Conservation (phyloP, 805 yeast genomes). For the Starmerella sp. region DNA sequence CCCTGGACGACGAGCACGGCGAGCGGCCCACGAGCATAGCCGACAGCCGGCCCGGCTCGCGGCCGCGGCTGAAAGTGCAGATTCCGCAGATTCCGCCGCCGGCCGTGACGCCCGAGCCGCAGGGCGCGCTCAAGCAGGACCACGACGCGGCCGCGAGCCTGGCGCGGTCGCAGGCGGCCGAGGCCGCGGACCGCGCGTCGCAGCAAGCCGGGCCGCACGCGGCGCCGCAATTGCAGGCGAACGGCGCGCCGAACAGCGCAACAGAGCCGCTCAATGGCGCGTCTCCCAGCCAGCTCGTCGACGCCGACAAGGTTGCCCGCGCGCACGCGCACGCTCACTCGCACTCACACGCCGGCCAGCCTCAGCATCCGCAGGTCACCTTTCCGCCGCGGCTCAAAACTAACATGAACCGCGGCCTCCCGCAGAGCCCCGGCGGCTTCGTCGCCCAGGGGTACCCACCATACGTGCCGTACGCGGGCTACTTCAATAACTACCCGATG, state of each 20-base stretch:
- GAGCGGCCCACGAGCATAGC: background rate
- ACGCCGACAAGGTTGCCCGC: background rate
- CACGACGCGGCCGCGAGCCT: background rate
- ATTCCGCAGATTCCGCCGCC: constrained; percentile 24
- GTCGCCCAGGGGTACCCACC: background rate
- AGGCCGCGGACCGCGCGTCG: background rate
- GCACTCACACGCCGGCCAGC: background rate
- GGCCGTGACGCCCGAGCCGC: background rate
- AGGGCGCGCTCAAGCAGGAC: background rate
- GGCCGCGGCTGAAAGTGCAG: constrained; percentile 32
- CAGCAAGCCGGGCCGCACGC: background rate
- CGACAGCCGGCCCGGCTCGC: constrained; percentile 6
- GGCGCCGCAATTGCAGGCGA: background rate
- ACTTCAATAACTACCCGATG: background rate
- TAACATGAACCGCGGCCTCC: background rate
- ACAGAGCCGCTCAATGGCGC: background rate
- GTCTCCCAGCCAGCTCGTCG: background rate
- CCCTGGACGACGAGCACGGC: background rate
- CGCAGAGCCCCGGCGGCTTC: constrained; percentile 1
- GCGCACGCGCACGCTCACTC: background rate
- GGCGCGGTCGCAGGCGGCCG: background rate
- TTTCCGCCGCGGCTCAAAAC: background rate
- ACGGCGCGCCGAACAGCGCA: background rate
- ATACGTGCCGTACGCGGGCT: constrained; percentile 1
- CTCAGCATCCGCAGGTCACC: background rate